These are phyloP conservation scores for Aspergillaceae sp. DNA, from an alignment of 2,329 filamentous ascomycete species.

Conservation along the genomic window DNA sequence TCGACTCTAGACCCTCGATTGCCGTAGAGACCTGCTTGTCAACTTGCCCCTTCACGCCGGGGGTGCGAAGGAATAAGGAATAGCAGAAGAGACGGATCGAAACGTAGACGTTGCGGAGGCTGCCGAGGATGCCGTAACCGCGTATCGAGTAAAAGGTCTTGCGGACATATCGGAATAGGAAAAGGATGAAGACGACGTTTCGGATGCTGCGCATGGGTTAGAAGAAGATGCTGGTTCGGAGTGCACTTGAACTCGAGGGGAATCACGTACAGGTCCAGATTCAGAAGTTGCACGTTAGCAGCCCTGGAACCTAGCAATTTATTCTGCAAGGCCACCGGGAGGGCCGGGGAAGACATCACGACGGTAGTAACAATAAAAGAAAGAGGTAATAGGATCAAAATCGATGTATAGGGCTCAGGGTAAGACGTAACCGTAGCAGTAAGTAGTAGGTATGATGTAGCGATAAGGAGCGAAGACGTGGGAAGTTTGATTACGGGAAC, in stretches of 20 bases:
- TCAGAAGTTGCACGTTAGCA: slow-evolving; percentile 28
- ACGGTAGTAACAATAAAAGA: neutral
- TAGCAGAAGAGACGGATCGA: slow-evolving; percentile 66
- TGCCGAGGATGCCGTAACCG: slow-evolving; percentile 78
- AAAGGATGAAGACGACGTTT: slow-evolving; percentile 82
- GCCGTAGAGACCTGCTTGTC: slow-evolving; percentile 75
- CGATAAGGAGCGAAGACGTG: slow-evolving; percentile 6
- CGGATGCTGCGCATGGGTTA: slow-evolving; percentile 50
- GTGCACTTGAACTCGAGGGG: neutral
- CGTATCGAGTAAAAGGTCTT: slow-evolving; percentile 75
- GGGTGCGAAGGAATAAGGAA: slow-evolving; percentile 74
- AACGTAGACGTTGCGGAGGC: slow-evolving; percentile 64
- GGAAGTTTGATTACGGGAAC: slow-evolving; percentile 2
- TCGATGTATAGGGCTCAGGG: too few species aligned
- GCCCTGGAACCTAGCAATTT: slow-evolving; percentile 33
- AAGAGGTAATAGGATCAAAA: too few species aligned
- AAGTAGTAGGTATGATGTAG: slow-evolving; percentile 5
- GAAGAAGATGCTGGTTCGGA: neutral
- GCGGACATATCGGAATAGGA: slow-evolving; percentile 74
- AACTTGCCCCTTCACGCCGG: slow-evolving; percentile 78
- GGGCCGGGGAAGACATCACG: slow-evolving; percentile 32
- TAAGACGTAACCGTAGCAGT: too few species aligned
- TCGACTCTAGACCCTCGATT: slow-evolving; percentile 69
- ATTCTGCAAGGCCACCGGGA: slow-evolving; percentile 38
- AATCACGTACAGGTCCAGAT: slow-evolving; percentile 36